Percentiles rank a stretch among this genome's conserved stretches.
These are phyloP conservation scores for Calycina herbarum DNA, from an alignment of 2,329 filamentous ascomycete species.

Conservation along the genomic window DNA sequence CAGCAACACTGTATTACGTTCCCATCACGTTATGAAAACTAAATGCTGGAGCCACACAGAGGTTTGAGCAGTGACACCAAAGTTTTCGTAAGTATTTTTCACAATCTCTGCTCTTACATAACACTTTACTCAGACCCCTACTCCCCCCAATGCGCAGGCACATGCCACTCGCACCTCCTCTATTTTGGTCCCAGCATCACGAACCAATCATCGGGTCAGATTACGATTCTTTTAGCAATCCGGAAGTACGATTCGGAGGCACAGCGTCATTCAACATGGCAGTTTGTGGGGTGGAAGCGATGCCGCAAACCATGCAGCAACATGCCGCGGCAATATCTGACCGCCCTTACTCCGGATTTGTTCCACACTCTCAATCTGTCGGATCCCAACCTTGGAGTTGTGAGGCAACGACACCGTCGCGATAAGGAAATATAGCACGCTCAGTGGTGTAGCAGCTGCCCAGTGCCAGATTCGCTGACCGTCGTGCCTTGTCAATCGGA, in stretches of 20 bases:
- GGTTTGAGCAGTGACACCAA: constrained; percentile 10
- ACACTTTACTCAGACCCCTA: constrained; percentile 11
- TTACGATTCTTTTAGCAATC: constrained; percentile 30
- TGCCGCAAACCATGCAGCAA: constrained; percentile 11
- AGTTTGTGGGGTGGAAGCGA: constrained; percentile 25
- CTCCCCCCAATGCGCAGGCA: neutral
- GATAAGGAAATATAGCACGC: constrained; percentile 14
- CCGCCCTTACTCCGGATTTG: neutral
- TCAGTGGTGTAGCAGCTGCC: constrained; percentile 12
- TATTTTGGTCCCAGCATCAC: neutral
- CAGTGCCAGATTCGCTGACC: neutral
- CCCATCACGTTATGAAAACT: constrained; percentile 12
- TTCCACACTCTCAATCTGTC: neutral
- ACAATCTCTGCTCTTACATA: constrained; percentile 15
- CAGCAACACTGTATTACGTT: neutral
- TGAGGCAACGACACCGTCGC: neutral
- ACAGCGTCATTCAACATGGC: constrained; percentile 17
- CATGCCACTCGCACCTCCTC: constrained; percentile 6
- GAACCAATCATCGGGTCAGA: constrained; percentile 15
- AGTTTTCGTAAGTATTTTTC: constrained; percentile 10
- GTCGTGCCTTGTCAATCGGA: constrained; percentile 8
- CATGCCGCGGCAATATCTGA: neutral
- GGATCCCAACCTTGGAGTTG: constrained; percentile 3
- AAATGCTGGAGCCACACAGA: constrained; percentile 6
- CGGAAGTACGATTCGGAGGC: constrained; percentile 13